Evolutionary conservation across 192 early-diverging fungal species (phyloP).

Genomic region (Oehlia diaphana): DNA sequence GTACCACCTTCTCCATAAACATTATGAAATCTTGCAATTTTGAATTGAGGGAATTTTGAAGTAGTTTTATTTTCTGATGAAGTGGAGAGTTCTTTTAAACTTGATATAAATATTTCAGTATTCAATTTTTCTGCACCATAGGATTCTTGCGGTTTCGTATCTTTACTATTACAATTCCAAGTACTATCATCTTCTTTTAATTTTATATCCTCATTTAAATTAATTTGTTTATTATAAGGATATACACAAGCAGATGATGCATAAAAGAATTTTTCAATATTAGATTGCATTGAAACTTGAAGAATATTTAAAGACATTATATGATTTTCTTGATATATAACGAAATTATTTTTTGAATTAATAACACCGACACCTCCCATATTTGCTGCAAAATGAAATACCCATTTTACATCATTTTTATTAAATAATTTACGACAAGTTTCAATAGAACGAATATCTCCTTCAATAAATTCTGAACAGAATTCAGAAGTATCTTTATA

Average conservation of each 20-base stretch:
- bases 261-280: not conserved
- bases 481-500: not conserved
- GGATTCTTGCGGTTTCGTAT: not conserved
- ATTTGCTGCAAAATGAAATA: slow-evolving; percentile 4
- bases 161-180: not conserved
- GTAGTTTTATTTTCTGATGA: not conserved
- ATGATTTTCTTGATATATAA: not conserved
- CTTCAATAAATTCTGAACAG: not conserved
- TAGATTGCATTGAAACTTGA: not conserved
- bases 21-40: not conserved
- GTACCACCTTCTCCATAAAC: not conserved
- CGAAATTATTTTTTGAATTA: not conserved
- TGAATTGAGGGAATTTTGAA: not conserved
- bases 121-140: slow-evolving; percentile 8
- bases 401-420: not conserved
- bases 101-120: not conserved
- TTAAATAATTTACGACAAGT: not conserved
- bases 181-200: not conserved
- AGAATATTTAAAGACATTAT: not conserved
- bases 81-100: not conserved
- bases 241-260: slow-evolving; percentile 10
- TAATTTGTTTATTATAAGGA: not conserved
- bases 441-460: not conserved
- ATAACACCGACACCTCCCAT: not conserved
- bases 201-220: not conserved